A percentile compares a stretch with the other conserved stretches of the same genome.
phyloP scores from a whole-genome alignment of 306 rosid species.

The Cucurbita argyrosperma region DNA sequence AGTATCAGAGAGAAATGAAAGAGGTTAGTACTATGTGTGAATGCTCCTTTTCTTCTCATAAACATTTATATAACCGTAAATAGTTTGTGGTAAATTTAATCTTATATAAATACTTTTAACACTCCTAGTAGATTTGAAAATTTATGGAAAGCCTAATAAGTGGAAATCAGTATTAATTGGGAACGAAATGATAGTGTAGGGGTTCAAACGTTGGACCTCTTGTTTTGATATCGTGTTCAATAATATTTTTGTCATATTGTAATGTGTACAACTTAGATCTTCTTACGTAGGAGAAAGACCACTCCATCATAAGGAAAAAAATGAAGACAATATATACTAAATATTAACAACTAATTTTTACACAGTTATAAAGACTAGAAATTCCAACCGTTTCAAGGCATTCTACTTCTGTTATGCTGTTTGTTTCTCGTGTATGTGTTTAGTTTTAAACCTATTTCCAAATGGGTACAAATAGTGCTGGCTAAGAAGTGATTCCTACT shows the following conservation, averaged over 20 bases:
- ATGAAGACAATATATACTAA: neutral
- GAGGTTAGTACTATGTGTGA: slow-evolving; percentile 37
- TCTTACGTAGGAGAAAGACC: neutral
- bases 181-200: neutral
- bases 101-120: no score
- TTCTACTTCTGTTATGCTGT: neutral
- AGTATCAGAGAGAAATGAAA: slow-evolving; percentile 68
- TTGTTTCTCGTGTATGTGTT: neutral
- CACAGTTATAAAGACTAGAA: neutral
- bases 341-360: neutral
- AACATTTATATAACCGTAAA: neutral
- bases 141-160: neutral
- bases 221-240: neutral
- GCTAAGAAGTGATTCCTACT: neutral
- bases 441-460: neutral
- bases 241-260: no score
- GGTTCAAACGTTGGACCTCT: neutral
- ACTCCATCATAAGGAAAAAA: neutral
- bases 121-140: neutral
- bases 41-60: neutral
- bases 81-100: neutral
- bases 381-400: neutral
- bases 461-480: neutral
- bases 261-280: neutral
- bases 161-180: neutral